Evolutionary conservation across 2,329 filamentous ascomycete species (phyloP), one percentile per base, ranked within the genome.

Genomic region (Trichoderma asperellum): DNA sequence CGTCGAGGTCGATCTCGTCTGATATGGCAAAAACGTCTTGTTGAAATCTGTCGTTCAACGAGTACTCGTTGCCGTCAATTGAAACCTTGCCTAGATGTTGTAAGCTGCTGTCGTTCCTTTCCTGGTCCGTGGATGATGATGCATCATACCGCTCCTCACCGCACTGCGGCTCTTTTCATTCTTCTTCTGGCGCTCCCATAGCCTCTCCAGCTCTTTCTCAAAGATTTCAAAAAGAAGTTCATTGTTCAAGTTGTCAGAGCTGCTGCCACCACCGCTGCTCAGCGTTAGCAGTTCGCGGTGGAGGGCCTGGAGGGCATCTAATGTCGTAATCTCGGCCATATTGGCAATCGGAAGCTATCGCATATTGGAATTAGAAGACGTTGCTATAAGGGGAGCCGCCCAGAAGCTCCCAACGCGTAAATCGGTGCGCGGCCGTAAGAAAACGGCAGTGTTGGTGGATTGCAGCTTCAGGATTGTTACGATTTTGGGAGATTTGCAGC

Each of bases 1-100:
- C 96, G 80, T 99, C 94, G 64, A 99, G 85, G 75, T 97, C 90
- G 71, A 97, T 85, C 74, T 93, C 92, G 79, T 98, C 94, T 68
- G 95, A 92, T 47, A 99, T 85, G 74, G 93, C 88, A 37, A 97
- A 84, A 29, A 90, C 88, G 73, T 91, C 89, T 79, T 97, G 91
- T 76, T 95, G 89, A 80, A 99, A 98, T 71, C 93, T 90, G 68
- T 92, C 87, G 80, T 97, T 97, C 82, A 99, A 84, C 27, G 86
- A 83, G 79, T 93, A 98, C 75, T 94, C 88, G 40, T 88, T 86
- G 71, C 89, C 91, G 74, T 88, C 87, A 70, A 97, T 81, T 40
- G 83, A 88, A 73, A 98, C 85, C 77, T 92, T 94, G 69, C 92
- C 94, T 96, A 73, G 67, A n/a, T 35, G 49, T 43, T 34, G 58